Base-by-base conservation (phyloP, 1,139 yeast genomes). In the Suhomyces maxii region DNA sequence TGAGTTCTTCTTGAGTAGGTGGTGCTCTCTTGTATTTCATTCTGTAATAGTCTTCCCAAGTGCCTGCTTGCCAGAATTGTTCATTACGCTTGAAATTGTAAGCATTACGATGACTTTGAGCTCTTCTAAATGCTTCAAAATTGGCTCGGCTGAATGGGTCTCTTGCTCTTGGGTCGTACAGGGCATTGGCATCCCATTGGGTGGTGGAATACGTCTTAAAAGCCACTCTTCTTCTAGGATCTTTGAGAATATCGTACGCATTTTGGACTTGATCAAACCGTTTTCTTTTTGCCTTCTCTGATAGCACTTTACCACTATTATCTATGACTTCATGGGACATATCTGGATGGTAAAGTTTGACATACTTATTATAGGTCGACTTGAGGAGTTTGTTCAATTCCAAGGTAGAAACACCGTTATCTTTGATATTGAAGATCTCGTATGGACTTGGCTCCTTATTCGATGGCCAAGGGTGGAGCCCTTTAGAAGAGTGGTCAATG, bases 271-370 rank as follows among this genome's bases (percentile, higher is more conserved):
- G 70, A 57, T 86, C 88, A 64, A 89, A 91, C 47, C 96, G 68
- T 12, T 71, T 76, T 35, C 80, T 63, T 53, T 82, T 83, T 44
- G 68, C 68, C 3, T 69, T 72, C 1, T 55, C 54, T 0, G 75
- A 64, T n/a, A 65, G 55, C 2, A 60, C 56, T 11, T 62, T 59
- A 2, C 71, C 63, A 14, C 64, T 61, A 40, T 59, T 59, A 25
- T 71, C 59, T 11, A 65, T 52, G 5, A 67, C 57, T 11, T 60
- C 59, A 11, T 72, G 63, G 6, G 63, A 53, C 3, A 84, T 68
- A 66, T 93, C 99, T 0, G 99, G 98, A 59, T 93, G 98, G 59
- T 93, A 91, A 7, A 83, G 61, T 63, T 88, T 89, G 12, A 95
- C 93, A 46, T 83, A 77, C 46, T 78, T 74, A 55, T 78, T 76